Evolutionary conservation across 345 rosid genomes (phyloP).

Genomic region (Camelina hispida): DNA sequence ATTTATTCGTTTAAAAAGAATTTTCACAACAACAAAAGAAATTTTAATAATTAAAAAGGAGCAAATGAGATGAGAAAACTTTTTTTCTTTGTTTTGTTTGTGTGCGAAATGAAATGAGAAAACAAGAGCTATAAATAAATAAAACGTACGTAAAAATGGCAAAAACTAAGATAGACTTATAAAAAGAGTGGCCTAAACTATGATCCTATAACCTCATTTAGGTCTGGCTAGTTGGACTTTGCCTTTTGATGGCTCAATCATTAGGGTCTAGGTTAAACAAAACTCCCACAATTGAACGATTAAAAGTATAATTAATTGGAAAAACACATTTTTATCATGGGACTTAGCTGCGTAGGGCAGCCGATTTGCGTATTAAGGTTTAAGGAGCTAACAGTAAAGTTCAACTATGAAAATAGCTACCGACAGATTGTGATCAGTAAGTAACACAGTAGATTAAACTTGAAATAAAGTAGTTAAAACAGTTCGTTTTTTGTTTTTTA

Average conservation of each 20-base stretch:
- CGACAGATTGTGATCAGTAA: constrained; percentile 22
- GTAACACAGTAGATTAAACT: neutral
- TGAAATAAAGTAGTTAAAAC: neutral
- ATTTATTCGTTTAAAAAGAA: no score
- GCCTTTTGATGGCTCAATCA: constrained; percentile 12
- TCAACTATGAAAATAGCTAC: neutral
- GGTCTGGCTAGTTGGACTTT: constrained; percentile 12
- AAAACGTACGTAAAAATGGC: neutral
- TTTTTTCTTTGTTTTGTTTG: no score
- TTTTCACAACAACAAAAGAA: neutral
- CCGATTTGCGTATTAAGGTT: neutral
- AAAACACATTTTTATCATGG: neutral
- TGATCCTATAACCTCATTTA: neutral
- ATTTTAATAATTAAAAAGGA: neutral
- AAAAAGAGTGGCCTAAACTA: neutral
- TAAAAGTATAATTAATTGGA: neutral
- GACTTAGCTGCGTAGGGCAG: neutral
- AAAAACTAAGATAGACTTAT: neutral
- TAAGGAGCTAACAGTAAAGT: no score
- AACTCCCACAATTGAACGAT: neutral
- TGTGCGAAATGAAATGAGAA: neutral
- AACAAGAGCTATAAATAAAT: neutral
- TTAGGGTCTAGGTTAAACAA: neutral
- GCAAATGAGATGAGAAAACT: neutral
- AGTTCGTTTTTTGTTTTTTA: neutral